Evolutionary conservation across 345 rosid genomes (phyloP), one percentile per base, ranked within the genome.

Genomic region (Ceriops decandra): DNA sequence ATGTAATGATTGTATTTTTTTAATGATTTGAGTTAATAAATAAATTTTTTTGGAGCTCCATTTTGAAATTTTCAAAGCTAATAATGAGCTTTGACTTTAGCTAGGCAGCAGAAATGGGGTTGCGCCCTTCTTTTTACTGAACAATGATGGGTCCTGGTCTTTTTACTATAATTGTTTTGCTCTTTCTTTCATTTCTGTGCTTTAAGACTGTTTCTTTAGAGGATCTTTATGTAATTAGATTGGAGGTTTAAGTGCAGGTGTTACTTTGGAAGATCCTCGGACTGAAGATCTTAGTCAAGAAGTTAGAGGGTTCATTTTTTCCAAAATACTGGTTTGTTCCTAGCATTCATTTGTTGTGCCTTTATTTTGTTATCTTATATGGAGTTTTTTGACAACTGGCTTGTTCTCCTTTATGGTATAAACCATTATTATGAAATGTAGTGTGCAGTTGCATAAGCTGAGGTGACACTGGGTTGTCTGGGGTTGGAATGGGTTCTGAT

Each of bases 221-320:
- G 51, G 27, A 60, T 62, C 3, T 24, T 63, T 38, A 17, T 54
- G 26, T 74, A 67, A 57, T 68, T 22, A 56, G 64, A 63, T 51
- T 72, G 66, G 71, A 70, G 53, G 75, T 73, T 78, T 76, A 74
- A 35, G 75, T 86, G 80, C 92, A 95, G 99, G 98, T 83, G 88
- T 91, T 71, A 91, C 87, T 61, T 82, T 92, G 66, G 99, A 95
- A 83, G 99, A 95, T 81, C 97, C 98, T 22, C 93, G 88, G 72
- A 91, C 89, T 69, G 99, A 95, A 87, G 99, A 91, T 84, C 99
- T 95, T 74, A 92, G 90, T 68, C 99, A 95, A 83, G 99, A 95
- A 82, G 96, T 95, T 82, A 86, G 98, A 82, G 99, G 99, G n/a
- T 95, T 95, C 80, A 86, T 91, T 73, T 95, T 91, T 80, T 95